These are phyloP conservation scores for Nemania diffusa DNA, from an alignment of 2,329 filamentous ascomycete species.

Conservation along the genomic window DNA sequence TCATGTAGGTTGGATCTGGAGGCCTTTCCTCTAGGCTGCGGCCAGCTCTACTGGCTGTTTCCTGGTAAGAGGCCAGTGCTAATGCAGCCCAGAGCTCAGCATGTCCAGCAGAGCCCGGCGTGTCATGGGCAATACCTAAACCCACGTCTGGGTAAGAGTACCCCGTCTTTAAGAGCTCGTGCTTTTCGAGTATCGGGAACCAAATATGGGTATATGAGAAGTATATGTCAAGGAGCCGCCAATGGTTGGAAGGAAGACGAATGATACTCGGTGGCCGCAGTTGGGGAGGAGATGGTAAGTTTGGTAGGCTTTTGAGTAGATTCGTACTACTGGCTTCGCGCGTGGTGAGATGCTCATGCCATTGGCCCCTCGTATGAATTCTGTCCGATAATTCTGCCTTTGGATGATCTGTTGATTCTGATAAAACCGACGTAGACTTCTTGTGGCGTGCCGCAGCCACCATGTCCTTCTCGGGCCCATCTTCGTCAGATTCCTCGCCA, in stretches of 20 bases:
- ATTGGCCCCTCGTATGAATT: conserved; percentile 1
- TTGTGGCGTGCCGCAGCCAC: conserved; percentile 19
- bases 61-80: conserved; percentile 67
- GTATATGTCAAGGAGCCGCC: conserved; percentile 75
- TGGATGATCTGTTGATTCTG: background rate
- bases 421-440: background rate
- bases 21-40: conserved; percentile 27
- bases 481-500: conserved; percentile 45
- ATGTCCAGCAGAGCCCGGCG: conserved; percentile 55
- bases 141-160: conserved; percentile 55
- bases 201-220: conserved; percentile 81
- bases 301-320: background rate
- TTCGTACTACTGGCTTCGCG: background rate
- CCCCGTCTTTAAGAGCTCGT: conserved; percentile 64
- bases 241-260: conserved; percentile 63
- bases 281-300: conserved; percentile 5
- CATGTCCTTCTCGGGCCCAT: conserved; percentile 43
- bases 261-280: background rate
- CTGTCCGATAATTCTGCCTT: conserved; percentile 18
- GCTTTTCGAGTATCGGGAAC: conserved; percentile 78
- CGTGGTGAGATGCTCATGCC: conserved; percentile 9
- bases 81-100: conserved; percentile 70
- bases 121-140: conserved; percentile 44
- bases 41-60: conserved; percentile 48
- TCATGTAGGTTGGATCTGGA: conserved; percentile 45